Conservation (phyloP, 2,329 filamentous ascomycete genomes). For the Colletotrichum cordylinicola region DNA sequence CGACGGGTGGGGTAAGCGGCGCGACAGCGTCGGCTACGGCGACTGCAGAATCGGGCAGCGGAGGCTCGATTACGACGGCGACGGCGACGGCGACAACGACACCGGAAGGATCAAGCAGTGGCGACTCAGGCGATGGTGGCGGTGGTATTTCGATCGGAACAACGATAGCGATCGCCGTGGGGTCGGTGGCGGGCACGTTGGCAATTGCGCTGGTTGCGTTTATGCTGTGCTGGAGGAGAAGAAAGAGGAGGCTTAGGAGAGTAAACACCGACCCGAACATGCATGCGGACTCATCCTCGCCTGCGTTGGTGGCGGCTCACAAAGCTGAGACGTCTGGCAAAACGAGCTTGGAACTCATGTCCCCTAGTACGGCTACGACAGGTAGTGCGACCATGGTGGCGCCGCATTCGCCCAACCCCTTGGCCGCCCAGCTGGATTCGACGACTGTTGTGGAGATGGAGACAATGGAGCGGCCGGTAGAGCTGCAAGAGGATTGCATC, state of each 20-base stretch:
- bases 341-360: background rate
- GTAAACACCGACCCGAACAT: background rate
- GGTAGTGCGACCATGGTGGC: background rate
- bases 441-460: slow-evolving; percentile 15
- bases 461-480: slow-evolving; percentile 14
- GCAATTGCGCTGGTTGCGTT: background rate
- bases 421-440: slow-evolving; percentile 10
- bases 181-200: slow-evolving; percentile 5
- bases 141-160: background rate
- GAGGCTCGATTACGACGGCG: background rate
- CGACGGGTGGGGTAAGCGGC: background rate
- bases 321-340: background rate
- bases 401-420: background rate
- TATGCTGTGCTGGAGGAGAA: background rate
- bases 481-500: slow-evolving; percentile 6
- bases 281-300: background rate
- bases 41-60: background rate
- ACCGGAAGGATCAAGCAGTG: background rate
- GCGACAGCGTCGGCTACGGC: background rate
- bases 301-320: slow-evolving; percentile 1
- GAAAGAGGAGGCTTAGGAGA: background rate
- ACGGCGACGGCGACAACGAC: slow-evolving; percentile 1
- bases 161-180: slow-evolving; percentile 12
- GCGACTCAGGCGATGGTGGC: background rate
- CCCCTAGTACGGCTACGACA: slow-evolving; percentile 3